Conservation (phyloP, 352 stramenopile genomes). For the Pythium dissotocum region DNA sequence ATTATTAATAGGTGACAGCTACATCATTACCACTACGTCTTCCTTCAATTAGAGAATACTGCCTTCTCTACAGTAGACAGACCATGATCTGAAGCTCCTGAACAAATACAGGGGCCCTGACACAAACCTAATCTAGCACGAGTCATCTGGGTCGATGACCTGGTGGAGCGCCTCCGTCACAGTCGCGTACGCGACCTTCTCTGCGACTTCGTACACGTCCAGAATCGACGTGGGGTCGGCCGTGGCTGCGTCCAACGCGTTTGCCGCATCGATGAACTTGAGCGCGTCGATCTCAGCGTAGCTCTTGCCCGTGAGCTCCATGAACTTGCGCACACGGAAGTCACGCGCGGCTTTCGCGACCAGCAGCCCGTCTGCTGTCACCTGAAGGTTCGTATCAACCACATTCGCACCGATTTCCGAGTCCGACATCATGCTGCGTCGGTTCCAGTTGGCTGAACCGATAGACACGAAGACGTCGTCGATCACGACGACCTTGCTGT, state of each 20-base stretch:
- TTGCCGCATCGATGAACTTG: conserved; percentile 45
- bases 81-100: too few relatives aligned
- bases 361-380: conserved; percentile 10
- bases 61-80: too few relatives aligned
- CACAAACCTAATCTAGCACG: conserved; percentile 4
- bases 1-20: too few relatives aligned
- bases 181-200: conserved; percentile 13
- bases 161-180: conserved; percentile 14
- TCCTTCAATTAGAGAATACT: too few relatives aligned
- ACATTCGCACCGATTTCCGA: conserved; percentile 31
- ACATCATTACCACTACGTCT: too few relatives aligned
- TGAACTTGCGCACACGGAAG: conserved; percentile 54
- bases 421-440: conserved; percentile 41
- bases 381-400: conserved; percentile 8
- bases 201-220: conserved; percentile 16
- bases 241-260: conserved; percentile 22
- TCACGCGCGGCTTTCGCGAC: conserved; percentile 10
- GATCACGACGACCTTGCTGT: conserved; percentile 27
- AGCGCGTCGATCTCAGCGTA: conserved; percentile 42
- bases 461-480: conserved; percentile 36
- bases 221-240: conserved; percentile 8
- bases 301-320: conserved; percentile 44
- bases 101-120: not conserved
- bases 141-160: conserved; percentile 11
- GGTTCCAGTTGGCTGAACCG: conserved; percentile 40